A percentile compares a stretch with the other conserved stretches of the same genome.
Evolutionary conservation across 176 grass and related monocot species (phyloP).

Genomic region (Juncus effusus): DNA sequence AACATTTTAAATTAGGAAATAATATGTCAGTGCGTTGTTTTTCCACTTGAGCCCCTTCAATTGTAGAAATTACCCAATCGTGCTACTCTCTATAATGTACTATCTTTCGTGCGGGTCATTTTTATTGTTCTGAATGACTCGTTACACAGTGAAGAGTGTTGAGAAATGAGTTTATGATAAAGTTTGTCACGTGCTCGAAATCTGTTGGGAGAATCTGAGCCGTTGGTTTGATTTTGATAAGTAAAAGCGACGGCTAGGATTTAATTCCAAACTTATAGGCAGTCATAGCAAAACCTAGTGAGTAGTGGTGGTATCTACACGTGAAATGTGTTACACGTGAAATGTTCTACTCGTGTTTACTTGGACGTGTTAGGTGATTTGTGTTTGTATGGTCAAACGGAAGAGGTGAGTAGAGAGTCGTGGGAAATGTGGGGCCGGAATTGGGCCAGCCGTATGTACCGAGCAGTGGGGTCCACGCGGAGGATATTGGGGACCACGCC

Average conservation of each 20-base stretch:
- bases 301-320: too few relatives aligned
- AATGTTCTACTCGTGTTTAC: too few relatives aligned
- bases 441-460: slow-evolving; percentile 41
- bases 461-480: slow-evolving; percentile 30
- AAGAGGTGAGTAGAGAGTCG: neutral
- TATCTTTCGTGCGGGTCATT: neutral
- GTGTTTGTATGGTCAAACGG: neutral
- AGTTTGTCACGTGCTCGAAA: too few relatives aligned
- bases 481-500: slow-evolving; percentile 7
- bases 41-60: neutral
- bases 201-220: neutral
- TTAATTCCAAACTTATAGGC: too few relatives aligned
- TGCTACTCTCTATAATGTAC: too few relatives aligned
- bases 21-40: slow-evolving; percentile 10
- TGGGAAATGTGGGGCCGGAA: slow-evolving; percentile 10
- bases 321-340: too few relatives aligned
- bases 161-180: neutral
- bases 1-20: slow-evolving; percentile 32
- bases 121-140: too few relatives aligned
- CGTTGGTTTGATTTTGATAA: neutral
- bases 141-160: too few relatives aligned
- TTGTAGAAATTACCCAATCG: too few relatives aligned
- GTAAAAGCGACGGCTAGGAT: too few relatives aligned
- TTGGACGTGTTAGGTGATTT: too few relatives aligned
- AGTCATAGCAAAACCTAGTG: too few relatives aligned